Evolutionary conservation across 1,284 basidiomycete species (phyloP), one percentile per base, ranked within the genome.

Genomic region (Volvariella surrecta): DNA sequence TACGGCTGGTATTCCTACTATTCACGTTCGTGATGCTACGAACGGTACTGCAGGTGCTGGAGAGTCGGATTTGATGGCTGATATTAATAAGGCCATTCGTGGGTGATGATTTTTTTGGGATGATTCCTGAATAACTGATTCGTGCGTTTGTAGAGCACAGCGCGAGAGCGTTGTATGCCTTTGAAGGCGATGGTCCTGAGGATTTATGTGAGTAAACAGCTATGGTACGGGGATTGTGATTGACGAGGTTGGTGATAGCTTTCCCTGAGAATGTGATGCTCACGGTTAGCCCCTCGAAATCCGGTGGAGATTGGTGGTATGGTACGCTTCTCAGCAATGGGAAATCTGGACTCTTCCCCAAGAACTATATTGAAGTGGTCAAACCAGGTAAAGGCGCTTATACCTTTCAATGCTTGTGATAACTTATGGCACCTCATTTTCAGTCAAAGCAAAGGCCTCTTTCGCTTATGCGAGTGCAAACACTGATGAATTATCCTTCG

Each of bases 261-360:
- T 97, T 99, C 62, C 74, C 67, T 20, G 85, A 90, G 59, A 94
- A 97, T 59, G 58, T 82, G 11, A 70, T 95, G 37, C 65, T 99
- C 16, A 64, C 68, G 16, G 90, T 88, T 2, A 78, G 94, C 61
- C 92, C 93, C 0, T 86, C 90, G 7, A 94, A 89, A 61, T 73
- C 78, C 37, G 81, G 76, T 31, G 74, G 79, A 16, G 90, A 94
- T 55, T 99, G 96, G 95, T 94, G 92, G 88, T 91, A 89, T 59
- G 95, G 92, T 32, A 84, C 71, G n/a, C 58, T 79, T 8, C 64
- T 83, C 15, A 75, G 69, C 37, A 77, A 73, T 32, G 79, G 83
- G 13, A 79, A 75, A 56, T 74, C 79, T 38, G 95, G 95, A 1
- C 82, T 93, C 67, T 90, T 98, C 77, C 96, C 96, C 0, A 83